phyloP scores from a whole-genome alignment of 768 basidiomycete genomes.

The Sistotremastrum suecicum region DNA sequence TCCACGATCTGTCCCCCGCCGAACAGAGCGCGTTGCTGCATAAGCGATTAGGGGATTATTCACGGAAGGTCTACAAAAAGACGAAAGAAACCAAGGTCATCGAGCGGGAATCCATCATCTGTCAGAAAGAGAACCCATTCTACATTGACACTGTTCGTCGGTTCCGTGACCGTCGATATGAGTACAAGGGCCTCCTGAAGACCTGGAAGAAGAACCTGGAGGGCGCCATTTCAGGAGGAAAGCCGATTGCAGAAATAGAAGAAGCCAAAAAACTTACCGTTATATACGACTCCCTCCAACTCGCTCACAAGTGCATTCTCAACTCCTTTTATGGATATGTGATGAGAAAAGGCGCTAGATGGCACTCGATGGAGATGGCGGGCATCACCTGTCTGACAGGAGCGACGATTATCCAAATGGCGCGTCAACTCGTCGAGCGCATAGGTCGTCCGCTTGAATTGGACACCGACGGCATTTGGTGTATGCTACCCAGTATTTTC shows the following conservation, averaged over 20 bases:
- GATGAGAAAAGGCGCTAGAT: slow-evolving; percentile 97
- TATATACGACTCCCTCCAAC: slow-evolving; percentile 92
- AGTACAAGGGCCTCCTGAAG: slow-evolving; percentile 97
- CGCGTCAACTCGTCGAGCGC: slow-evolving; percentile 90
- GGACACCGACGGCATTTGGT: slow-evolving; percentile 99
- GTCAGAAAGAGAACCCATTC: slow-evolving; percentile 96
- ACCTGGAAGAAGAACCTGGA: slow-evolving; percentile 99
- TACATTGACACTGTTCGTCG: slow-evolving; percentile 96
- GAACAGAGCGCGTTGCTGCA: slow-evolving; percentile 90
- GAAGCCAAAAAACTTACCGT: slow-evolving; percentile 99
- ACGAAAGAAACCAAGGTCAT: slow-evolving; percentile 95
- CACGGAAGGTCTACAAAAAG: slow-evolving; percentile 96
- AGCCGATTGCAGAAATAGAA: slow-evolving; percentile 73
- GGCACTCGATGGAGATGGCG: slow-evolving; percentile 99
- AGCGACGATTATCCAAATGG: slow-evolving; percentile 98
- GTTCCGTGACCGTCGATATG: slow-evolving; percentile 95
- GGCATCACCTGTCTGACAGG: slow-evolving; percentile 98
- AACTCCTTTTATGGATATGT: slow-evolving; percentile 99
- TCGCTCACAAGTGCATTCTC: slow-evolving; percentile 98
- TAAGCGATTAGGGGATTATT: slow-evolving; percentile 97
- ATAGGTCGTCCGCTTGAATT: slow-evolving; percentile 94
- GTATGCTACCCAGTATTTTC: slow-evolving; percentile 96
- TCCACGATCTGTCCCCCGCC: slow-evolving; percentile 63
- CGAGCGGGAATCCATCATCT: slow-evolving; percentile 87
- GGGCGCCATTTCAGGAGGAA: slow-evolving; percentile 45